These are phyloP conservation scores for Stygiomarasmius scandens DNA, from an alignment of 1,284 basidiomycete species.

Conservation along the genomic window DNA sequence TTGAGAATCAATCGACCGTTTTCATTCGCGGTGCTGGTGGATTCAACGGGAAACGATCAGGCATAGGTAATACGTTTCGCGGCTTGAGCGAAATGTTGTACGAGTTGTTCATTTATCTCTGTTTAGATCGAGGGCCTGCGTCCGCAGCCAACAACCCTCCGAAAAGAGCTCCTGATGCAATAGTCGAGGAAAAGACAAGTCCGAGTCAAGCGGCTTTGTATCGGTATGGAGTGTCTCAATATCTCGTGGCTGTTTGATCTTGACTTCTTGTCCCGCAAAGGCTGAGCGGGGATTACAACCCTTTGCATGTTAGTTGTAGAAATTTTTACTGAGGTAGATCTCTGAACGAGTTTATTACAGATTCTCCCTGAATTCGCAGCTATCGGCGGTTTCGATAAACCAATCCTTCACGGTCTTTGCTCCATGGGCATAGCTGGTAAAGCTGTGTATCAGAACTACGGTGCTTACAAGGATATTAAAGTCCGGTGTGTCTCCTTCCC, in stretches of 20 bases:
- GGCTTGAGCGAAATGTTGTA: background rate
- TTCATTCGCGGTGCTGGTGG: slow-evolving; percentile 95
- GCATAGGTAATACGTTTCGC: slow-evolving; percentile 55
- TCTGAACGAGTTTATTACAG: slow-evolving; percentile 41
- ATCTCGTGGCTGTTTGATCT: slow-evolving; percentile 9
- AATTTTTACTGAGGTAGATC: slow-evolving; percentile 1
- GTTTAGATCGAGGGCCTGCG: slow-evolving; percentile 86
- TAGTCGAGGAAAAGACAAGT: slow-evolving; percentile 85
- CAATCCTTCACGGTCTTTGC: slow-evolving; percentile 86
- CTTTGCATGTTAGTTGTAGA: slow-evolving; percentile 67
- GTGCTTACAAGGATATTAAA: slow-evolving; percentile 92
- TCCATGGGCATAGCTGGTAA: slow-evolving; percentile 95
- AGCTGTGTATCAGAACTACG: slow-evolving; percentile 88
- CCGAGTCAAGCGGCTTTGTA: slow-evolving; percentile 88
- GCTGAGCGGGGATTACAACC: slow-evolving; percentile 89
- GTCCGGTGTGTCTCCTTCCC: slow-evolving; percentile 63
- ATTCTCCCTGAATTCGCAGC: slow-evolving; percentile 93
- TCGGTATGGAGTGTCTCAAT: slow-evolving; percentile 51
- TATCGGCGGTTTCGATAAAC: slow-evolving; percentile 93
- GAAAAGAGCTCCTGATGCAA: slow-evolving; percentile 80
- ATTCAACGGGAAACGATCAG: slow-evolving; percentile 90
- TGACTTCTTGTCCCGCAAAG: slow-evolving; percentile 35
- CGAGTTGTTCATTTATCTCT: slow-evolving; percentile 1
- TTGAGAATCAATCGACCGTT: slow-evolving; percentile 92
- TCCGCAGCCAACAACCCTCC: slow-evolving; percentile 86